These are phyloP conservation scores for Plectosphaerella plurivora DNA, from an alignment of 2,329 filamentous ascomycete species.

Conservation along the genomic window DNA sequence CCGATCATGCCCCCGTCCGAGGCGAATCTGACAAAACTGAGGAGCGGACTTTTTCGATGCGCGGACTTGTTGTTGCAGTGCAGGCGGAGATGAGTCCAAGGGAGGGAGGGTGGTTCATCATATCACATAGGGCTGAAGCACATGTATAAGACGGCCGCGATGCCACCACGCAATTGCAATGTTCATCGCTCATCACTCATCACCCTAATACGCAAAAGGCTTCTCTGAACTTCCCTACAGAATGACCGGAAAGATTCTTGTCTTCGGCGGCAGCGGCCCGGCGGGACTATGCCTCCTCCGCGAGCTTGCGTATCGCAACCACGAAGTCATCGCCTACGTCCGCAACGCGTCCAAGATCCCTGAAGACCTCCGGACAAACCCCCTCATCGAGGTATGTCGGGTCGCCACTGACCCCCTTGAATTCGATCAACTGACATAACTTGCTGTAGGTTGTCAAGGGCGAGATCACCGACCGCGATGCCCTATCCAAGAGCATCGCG, in stretches of 20 bases:
- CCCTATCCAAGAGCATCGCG: conserved; percentile 12
- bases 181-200: no score
- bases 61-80: no score
- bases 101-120: no score
- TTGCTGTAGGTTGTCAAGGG: conserved; percentile 17
- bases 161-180: no score
- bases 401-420: not conserved
- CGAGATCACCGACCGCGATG: conserved; percentile 13
- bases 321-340: conserved; percentile 17
- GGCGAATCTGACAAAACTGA: no score
- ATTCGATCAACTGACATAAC: not conserved
- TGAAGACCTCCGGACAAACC: conserved; percentile 12
- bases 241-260: conserved; percentile 13
- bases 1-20: no score
- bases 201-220: no score
- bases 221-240: not conserved
- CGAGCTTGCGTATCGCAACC: conserved; percentile 20
- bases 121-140: no score
- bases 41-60: no score
- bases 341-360: conserved; percentile 17
- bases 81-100: no score
- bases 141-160: no score
- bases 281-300: conserved; percentile 22
- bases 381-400: conserved; percentile 13
- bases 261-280: conserved; percentile 26